Conservation (phyloP, 2,329 filamentous ascomycete species). For the Pseudocercospora macadamiae region DNA sequence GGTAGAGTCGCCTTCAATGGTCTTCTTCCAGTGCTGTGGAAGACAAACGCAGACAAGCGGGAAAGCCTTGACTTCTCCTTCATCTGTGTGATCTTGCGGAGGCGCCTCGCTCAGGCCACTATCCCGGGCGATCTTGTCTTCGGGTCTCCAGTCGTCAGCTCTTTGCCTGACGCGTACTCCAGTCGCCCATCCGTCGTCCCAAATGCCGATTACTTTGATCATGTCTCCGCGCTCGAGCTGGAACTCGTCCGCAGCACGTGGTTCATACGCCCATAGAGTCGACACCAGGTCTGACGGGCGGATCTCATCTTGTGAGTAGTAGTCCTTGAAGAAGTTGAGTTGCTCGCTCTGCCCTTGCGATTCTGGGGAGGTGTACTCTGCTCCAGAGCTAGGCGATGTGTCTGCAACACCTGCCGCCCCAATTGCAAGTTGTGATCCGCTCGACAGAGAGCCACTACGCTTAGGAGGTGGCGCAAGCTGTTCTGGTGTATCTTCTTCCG, state of each 20-base stretch:
- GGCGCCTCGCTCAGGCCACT: conserved; percentile 87
- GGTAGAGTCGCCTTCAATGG: conserved; percentile 80
- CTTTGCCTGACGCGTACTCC: conserved; percentile 80
- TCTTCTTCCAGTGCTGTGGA: conserved; percentile 94
- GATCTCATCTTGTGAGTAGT: conserved; percentile 96
- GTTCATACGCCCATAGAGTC: conserved; percentile 95
- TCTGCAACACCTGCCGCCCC: conserved; percentile 57
- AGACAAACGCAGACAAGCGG: conserved; percentile 94
- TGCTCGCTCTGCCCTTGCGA: conserved; percentile 95
- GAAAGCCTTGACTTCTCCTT: conserved; percentile 94
- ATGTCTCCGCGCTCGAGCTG: conserved; percentile 92
- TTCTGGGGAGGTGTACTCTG: conserved; percentile 81
- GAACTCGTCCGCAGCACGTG: conserved; percentile 91
- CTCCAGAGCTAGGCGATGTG: conserved; percentile 74
- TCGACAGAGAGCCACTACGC: conserved; percentile 87
- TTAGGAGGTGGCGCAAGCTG: conserved; percentile 64
- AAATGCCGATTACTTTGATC: conserved; percentile 97
- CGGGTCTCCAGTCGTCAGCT: conserved; percentile 84
- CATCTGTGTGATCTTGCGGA: conserved; percentile 28
- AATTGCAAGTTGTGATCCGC: conserved; percentile 66
- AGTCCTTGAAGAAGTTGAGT: conserved; percentile 95
- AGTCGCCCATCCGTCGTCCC: conserved; percentile 99
- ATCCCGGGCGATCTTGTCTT: conserved; percentile 73
- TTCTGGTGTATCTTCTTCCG: conserved; percentile 61
- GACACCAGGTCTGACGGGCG: conserved; percentile 87